Conservation (phyloP, 495 filamentous ascomycete species). For the Penicillium nucicola region DNA sequence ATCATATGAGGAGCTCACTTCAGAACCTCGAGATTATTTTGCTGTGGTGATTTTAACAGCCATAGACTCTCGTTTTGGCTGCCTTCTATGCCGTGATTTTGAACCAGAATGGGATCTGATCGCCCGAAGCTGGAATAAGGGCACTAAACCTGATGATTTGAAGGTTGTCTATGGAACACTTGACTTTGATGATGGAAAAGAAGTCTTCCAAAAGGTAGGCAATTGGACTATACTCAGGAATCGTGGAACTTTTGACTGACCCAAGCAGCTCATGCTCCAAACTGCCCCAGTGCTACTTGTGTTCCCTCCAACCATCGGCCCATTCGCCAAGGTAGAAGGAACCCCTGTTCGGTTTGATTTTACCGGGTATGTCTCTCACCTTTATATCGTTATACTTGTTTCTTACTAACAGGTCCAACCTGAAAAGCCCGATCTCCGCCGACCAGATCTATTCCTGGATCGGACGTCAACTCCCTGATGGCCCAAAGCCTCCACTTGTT, state of each 20-base stretch:
- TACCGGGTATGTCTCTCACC: conserved; percentile 58
- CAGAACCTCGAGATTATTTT: conserved; percentile 77
- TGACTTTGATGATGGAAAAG: conserved; percentile 83
- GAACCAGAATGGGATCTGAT: conserved; percentile 93
- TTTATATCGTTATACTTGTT: background rate
- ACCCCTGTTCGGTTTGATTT: conserved; percentile 86
- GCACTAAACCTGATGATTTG: conserved; percentile 68
- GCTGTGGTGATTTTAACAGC: conserved; percentile 84
- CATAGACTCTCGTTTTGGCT: conserved; percentile 79
- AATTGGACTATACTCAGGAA: background rate
- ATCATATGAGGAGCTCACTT: conserved; percentile 70
- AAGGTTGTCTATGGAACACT: conserved; percentile 79
- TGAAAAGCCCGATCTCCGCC: conserved; percentile 62
- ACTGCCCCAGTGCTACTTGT: conserved; percentile 87
- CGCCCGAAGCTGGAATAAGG: conserved; percentile 80
- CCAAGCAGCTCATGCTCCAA: conserved; percentile 78
- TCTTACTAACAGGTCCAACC: background rate
- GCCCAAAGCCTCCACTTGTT: conserved; percentile 69
- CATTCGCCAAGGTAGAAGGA: conserved; percentile 65
- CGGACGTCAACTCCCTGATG: conserved; percentile 67
- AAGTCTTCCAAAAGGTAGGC: conserved; percentile 80
- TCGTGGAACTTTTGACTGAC: background rate
- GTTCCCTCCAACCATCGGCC: conserved; percentile 86
- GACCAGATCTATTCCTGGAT: conserved; percentile 80
- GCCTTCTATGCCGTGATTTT: conserved; percentile 83